A percentile compares a stretch with the other conserved stretches of the same genome.
Conservation (phyloP, 2,329 filamentous ascomycete species). For the Pseudodiploospora longispora region DNA sequence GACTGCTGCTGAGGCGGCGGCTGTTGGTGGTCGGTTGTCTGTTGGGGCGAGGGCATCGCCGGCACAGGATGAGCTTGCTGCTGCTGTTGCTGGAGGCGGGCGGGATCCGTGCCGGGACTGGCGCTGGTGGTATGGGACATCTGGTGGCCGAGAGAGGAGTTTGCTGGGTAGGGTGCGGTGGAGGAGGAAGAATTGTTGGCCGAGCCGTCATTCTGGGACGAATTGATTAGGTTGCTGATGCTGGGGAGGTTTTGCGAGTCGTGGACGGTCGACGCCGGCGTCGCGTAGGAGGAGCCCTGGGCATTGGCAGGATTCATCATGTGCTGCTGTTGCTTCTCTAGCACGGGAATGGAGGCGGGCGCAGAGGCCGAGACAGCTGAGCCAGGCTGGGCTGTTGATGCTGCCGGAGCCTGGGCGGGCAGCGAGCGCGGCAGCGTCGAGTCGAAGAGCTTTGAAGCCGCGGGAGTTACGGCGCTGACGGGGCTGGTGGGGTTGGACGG, state of each 20-base stretch:
- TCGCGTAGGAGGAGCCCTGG: slow-evolving; percentile 16
- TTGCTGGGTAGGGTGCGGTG: slow-evolving; percentile 4
- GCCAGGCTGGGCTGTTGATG: slow-evolving; percentile 8
- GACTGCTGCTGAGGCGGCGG: slow-evolving; percentile 17
- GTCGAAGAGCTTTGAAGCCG: slow-evolving; percentile 37
- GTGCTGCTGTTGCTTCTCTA: slow-evolving; percentile 25
- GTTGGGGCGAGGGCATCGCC: slow-evolving; percentile 26
- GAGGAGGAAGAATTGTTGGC: slow-evolving; percentile 14
- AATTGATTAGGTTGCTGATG: slow-evolving; percentile 77
- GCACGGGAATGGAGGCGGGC: slow-evolving; percentile 11
- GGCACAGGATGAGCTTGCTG: slow-evolving; percentile 1
- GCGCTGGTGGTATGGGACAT: slow-evolving; percentile 6
- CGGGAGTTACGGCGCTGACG: slow-evolving; percentile 47
- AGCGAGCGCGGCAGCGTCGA: slow-evolving; percentile 20
- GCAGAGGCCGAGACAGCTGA: slow-evolving; percentile 9
- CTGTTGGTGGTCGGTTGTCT: slow-evolving; percentile 15
- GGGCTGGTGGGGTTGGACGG: slow-evolving; percentile 58
- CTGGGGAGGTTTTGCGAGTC: slow-evolving; percentile 65
- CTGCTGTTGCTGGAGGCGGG: slow-evolving; percentile 11
- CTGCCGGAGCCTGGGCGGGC: slow-evolving; percentile 11
- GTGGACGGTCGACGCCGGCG: slow-evolving; percentile 23
- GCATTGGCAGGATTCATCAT: slow-evolving; percentile 20
- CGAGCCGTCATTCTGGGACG: slow-evolving; percentile 33
- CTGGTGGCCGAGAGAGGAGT: slow-evolving; percentile 15
- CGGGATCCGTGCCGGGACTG: slow-evolving; percentile 11